Conservation (phyloP, 2,329 filamentous ascomycete species). For the Ceratocystis smalleyi region DNA sequence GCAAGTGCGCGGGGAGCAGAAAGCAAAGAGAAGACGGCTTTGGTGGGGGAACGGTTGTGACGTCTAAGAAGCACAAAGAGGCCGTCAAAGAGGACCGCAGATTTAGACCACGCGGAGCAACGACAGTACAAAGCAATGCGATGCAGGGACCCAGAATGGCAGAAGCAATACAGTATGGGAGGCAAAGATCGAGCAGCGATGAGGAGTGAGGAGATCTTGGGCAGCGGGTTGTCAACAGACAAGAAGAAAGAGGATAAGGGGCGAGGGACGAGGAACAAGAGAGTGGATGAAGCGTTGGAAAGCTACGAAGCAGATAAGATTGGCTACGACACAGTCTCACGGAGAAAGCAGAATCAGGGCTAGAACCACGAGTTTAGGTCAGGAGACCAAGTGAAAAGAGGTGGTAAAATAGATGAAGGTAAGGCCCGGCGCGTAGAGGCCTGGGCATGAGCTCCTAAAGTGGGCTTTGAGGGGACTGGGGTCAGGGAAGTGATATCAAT, state of each 20-base stretch:
- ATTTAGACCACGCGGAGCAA: background rate
- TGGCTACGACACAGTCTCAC: background rate
- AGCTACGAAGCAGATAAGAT: background rate
- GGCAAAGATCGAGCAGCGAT: background rate
- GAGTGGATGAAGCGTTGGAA: background rate
- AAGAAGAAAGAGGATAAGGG: background rate
- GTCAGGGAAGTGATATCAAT: background rate
- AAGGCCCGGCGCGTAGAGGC: background rate
- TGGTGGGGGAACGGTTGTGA: background rate
- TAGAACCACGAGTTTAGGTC: background rate
- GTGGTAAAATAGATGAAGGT: background rate
- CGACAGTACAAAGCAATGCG: background rate
- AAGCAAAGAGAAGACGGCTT: background rate
- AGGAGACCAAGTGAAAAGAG: background rate
- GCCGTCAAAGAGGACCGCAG: background rate
- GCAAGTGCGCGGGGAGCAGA: background rate
- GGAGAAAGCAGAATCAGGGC: background rate
- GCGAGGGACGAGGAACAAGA: background rate
- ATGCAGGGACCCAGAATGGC: conserved; percentile 1
- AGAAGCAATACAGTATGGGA: background rate
- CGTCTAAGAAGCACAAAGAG: background rate
- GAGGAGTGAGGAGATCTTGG: background rate
- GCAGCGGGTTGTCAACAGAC: background rate
- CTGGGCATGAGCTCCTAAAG: conserved; percentile 4
- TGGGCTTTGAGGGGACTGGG: background rate